A percentile compares a stretch with the other conserved stretches of the same genome.
phyloP scores from a whole-genome alignment of 169 alveolate genomes.

The Cryptosporidium canis region DNA sequence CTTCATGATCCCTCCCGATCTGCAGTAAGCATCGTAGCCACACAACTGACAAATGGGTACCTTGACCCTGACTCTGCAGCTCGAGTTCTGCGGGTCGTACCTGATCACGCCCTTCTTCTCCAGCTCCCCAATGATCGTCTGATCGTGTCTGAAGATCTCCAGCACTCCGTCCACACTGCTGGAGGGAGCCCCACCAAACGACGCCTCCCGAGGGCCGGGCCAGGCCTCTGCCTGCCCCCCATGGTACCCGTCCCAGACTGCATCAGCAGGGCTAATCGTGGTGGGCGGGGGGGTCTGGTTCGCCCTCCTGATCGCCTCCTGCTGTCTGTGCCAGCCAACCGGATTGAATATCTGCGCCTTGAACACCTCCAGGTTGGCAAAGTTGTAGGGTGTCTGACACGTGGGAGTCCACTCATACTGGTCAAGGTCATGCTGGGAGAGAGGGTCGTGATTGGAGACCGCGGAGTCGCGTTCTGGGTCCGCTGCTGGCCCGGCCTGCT shows the following conservation, averaged over 20 bases:
- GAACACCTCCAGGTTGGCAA: conserved; percentile 26
- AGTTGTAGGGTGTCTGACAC: conserved; percentile 34
- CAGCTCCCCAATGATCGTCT: neutral
- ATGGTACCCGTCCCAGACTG: neutral
- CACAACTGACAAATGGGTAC: conserved; percentile 71
- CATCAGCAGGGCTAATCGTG: neutral
- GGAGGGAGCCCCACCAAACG: neutral
- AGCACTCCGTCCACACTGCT: neutral
- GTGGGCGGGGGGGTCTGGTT: conserved; percentile 63
- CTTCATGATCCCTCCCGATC: conserved; percentile 71
- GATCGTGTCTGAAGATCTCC: neutral
- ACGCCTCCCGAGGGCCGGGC: neutral
- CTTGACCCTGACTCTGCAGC: conserved; percentile 6
- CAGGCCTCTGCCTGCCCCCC: neutral
- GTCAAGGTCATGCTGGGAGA: neutral
- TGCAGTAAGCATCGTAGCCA: conserved; percentile 50
- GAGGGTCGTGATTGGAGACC: neutral
- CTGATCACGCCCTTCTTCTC: neutral
- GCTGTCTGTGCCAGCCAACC: conserved; percentile 25
- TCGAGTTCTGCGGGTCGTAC: neutral
- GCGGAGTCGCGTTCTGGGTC: neutral
- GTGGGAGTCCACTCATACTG: conserved; percentile 39
- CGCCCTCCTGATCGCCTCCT: neutral
- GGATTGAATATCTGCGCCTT: conserved; percentile 44
- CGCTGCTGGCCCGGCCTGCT: neutral